phyloP scores from a whole-genome alignment of 371 early-diverging fungal species.

The Mortierella sp. region DNA sequence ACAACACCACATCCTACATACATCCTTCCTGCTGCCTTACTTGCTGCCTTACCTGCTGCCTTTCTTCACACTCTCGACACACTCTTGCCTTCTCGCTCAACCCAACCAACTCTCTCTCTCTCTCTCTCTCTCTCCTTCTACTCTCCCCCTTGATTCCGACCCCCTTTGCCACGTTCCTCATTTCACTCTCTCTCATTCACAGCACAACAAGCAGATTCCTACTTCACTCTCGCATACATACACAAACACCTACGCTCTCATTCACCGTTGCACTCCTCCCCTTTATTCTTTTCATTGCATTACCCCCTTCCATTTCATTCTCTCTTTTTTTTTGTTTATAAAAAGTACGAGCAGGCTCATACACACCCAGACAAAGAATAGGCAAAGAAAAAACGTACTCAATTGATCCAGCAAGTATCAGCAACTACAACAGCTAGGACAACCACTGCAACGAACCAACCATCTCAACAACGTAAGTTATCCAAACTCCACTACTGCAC shows the following conservation, averaged over 20 bases:
- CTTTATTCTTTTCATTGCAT: not conserved
- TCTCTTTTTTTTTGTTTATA: not conserved
- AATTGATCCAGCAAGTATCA: not conserved
- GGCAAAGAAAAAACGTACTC: not conserved
- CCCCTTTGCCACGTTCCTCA: constrained; percentile 1
- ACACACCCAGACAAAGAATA: not conserved
- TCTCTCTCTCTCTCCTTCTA: not conserved
- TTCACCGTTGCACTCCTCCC: not conserved
- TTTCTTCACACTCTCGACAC: not conserved
- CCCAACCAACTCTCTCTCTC: no score
- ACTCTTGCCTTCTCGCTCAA: no score
- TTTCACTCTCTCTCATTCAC: not conserved
- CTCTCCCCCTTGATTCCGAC: not conserved
- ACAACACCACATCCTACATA: not conserved
- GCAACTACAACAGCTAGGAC: not conserved
- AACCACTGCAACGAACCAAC: not conserved
- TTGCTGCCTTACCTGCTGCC: not conserved
- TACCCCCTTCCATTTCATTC: not conserved
- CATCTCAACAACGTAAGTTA: constrained; percentile 6
- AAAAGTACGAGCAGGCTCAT: constrained; percentile 10
- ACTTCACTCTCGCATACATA: not conserved
- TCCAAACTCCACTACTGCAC: not conserved
- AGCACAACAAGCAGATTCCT: not conserved
- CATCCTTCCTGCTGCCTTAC: not conserved
- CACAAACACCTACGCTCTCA: not conserved